These are phyloP conservation scores for Ustilago shanxiensis DNA, from an alignment of 1,284 basidiomycete genomes.

Conservation along the genomic window DNA sequence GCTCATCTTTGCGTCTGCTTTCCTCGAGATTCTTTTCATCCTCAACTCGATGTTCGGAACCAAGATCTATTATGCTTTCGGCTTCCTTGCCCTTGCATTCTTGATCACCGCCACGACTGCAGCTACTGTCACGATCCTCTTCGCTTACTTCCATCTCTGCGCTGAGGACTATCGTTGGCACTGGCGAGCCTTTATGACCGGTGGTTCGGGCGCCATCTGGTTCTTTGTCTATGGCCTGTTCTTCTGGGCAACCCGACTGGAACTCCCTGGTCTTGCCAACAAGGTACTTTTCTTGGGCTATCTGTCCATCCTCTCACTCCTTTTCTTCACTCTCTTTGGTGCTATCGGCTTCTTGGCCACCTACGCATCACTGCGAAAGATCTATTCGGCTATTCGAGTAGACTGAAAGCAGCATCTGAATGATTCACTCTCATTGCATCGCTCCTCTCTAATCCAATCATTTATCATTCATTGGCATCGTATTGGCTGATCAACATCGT, in stretches of 20 bases:
- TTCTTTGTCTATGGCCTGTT: constrained; percentile 83
- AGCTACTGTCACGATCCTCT: constrained; percentile 64
- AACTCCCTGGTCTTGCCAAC: constrained; percentile 85
- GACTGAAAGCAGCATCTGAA: constrained; percentile 34
- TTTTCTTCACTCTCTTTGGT: constrained; percentile 90
- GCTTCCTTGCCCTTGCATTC: constrained; percentile 91
- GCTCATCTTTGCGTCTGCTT: constrained; percentile 94
- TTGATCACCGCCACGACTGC: constrained; percentile 79
- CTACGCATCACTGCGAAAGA: constrained; percentile 53
- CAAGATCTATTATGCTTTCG: constrained; percentile 75
- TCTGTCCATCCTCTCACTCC: constrained; percentile 82
- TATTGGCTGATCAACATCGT: not conserved
- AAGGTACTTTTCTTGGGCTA: constrained; percentile 92
- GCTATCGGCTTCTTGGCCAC: constrained; percentile 59
- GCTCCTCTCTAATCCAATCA: not conserved
- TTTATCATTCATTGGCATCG: not conserved
- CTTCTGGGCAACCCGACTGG: constrained; percentile 89
- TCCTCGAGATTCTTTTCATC: constrained; percentile 95
- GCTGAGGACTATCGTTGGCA: constrained; percentile 99
- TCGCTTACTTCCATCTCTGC: constrained; percentile 84
- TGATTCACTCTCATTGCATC: not conserved
- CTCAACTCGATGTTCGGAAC: constrained; percentile 93
- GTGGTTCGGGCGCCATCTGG: constrained; percentile 94
- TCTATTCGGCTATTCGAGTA: constrained; percentile 64
- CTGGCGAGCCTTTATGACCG: constrained; percentile 94